phyloP scores from a whole-genome alignment of 768 basidiomycete genomes.

The Collybia sordida region DNA sequence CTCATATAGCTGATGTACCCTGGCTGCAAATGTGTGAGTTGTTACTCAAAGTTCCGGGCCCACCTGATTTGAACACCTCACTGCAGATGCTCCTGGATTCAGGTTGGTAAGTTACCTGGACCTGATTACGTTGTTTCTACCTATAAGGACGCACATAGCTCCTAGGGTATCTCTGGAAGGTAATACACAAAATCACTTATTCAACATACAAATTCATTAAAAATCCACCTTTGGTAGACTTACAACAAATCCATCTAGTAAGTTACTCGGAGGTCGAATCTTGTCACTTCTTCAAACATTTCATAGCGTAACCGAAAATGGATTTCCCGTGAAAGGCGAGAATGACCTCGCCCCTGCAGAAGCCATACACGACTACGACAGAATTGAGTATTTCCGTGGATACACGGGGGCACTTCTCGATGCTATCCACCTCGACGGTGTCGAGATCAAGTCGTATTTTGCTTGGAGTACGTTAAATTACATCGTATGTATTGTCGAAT shows the following conservation, averaged over 20 bases:
- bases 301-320: conserved; percentile 65
- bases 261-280: conserved; percentile 10
- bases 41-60: background rate
- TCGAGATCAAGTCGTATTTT: conserved; percentile 60
- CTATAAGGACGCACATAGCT: conserved; percentile 30
- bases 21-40: conserved; percentile 61
- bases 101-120: conserved; percentile 37
- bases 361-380: conserved; percentile 56
- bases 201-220: conserved; percentile 5
- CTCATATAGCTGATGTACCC: conserved; percentile 46
- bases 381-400: conserved; percentile 62
- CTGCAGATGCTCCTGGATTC: conserved; percentile 57
- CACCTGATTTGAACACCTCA: background rate
- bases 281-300: too few species aligned
- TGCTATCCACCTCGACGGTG: conserved; percentile 56
- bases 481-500: background rate
- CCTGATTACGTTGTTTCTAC: too few species aligned
- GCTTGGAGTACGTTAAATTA: conserved; percentile 54
- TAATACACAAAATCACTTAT: conserved; percentile 23
- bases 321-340: conserved; percentile 65
- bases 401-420: conserved; percentile 50
- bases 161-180: conserved; percentile 68
- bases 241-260: conserved; percentile 55
- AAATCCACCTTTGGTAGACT: conserved; percentile 23
- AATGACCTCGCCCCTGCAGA: conserved; percentile 41